Base-by-base conservation (phyloP, 495 filamentous ascomycete genomes). In the Penicillium flavigenum region DNA sequence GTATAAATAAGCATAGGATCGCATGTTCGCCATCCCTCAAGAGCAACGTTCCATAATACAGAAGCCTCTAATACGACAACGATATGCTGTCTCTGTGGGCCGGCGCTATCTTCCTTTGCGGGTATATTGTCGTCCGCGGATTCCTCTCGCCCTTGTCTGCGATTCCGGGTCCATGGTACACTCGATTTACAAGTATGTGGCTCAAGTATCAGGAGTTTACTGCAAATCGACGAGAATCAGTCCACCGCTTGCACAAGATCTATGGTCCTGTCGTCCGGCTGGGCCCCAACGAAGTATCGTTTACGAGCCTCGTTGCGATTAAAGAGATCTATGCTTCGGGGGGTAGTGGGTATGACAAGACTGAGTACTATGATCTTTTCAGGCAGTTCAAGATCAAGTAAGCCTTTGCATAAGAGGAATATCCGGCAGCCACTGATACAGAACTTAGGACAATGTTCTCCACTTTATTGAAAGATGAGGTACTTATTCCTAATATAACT, bases 301-400 rank as follows among this genome's bases (percentile, higher is more conserved):
- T 89, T 54, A 79, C 80, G 0, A 80, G 78, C 2, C 57, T 80
- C 1, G 71, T 77, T 19, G 84, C 80, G 0, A 74, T 87, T n/a
- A 85, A 82, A 57, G 83, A 87, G 64, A 88, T 88, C 20, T 88
- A 88, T 65, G 75, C 78, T 29, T 82, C 80, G 0, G 82, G 81
- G 1, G 85, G 85, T 0, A 86, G 84, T 60, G 85, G 85, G 8
- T 88, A 85, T 59, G 80, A 87, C 52, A 88, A 88, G 71, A 88
- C 84, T 0, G 83, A 85, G 59, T 85, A 84, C 52, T 89, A 88
- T 69, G 76, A 81, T 41, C 63, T 86, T 10, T 88, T 88, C 62
- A 77, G 72, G 55, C 75, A 85, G 29, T 86, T 81, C 62, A 77
- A 75, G 17, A 73, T 72, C 29, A 82, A 79, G 82, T 73, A 65